phyloP scores from a whole-genome alignment of 1,284 basidiomycete genomes.

The Cryptococcus sp. region DNA sequence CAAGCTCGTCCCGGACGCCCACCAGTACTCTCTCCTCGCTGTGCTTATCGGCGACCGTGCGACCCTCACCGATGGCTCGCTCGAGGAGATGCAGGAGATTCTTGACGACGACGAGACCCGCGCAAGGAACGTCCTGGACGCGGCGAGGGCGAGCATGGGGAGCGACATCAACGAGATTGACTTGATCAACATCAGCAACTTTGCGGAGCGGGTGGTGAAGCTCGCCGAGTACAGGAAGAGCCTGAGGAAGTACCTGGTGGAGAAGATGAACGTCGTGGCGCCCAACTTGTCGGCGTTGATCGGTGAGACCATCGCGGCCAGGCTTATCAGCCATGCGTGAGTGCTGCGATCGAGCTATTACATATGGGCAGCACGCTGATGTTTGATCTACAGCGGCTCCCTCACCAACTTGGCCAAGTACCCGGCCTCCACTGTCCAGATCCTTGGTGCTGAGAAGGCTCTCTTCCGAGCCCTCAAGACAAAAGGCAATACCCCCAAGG shows the following conservation, averaged over 20 bases:
- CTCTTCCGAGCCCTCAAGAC: conserved; percentile 97
- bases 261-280: conserved; percentile 98
- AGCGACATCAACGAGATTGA: conserved; percentile 89
- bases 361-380: background rate
- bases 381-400: conserved; percentile 59
- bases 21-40: conserved; percentile 84
- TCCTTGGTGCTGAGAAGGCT: conserved; percentile 96
- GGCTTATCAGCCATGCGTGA: conserved; percentile 87
- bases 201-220: conserved; percentile 86
- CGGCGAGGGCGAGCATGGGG: conserved; percentile 92
- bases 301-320: conserved; percentile 91
- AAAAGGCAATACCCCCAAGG: conserved; percentile 98
- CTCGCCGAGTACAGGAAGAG: conserved; percentile 92
- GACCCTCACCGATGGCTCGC: conserved; percentile 58
- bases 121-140: conserved; percentile 92
- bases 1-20: conserved; percentile 90
- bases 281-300: conserved; percentile 92
- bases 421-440: conserved; percentile 96
- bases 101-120: conserved; percentile 81
- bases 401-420: conserved; percentile 97
- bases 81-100: conserved; percentile 76
- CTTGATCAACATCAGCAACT: conserved; percentile 92
- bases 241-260: conserved; percentile 81
- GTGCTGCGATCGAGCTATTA: conserved; percentile 5
- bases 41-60: conserved; percentile 88